Conservation (phyloP, 257 asterid species). For the Striga asiatica region DNA sequence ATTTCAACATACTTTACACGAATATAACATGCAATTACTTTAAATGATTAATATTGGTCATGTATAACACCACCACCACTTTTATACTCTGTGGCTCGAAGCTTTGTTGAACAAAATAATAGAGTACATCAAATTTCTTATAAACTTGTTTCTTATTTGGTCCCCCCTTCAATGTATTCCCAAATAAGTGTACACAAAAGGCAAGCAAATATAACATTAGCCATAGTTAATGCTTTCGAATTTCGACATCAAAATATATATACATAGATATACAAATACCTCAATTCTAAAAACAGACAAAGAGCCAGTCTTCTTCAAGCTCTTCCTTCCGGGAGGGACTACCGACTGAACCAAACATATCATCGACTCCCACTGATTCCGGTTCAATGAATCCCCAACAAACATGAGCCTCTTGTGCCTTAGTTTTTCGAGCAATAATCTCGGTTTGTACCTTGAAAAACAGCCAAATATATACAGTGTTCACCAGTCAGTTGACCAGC, state of each 20-base stretch:
- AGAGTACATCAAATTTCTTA: too few species aligned
- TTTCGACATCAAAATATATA: too few species aligned
- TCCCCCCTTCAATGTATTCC: background rate
- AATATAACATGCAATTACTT: too few species aligned
- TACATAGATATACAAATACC: too few species aligned
- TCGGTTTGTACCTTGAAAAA: slow-evolving; percentile 39
- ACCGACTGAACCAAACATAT: slow-evolving; percentile 37
- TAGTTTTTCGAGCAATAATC: slow-evolving; percentile 41
- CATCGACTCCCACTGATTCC: background rate
- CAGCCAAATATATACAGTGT: background rate
- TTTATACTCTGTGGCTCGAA: too few species aligned
- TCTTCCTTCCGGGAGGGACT: slow-evolving; percentile 38
- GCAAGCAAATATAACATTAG: too few species aligned
- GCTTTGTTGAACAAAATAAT: too few species aligned
- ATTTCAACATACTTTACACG: background rate
- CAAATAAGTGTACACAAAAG: background rate
- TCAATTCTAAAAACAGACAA: slow-evolving; percentile 52
- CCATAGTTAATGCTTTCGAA: too few species aligned
- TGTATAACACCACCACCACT: too few species aligned
- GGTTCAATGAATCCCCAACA: background rate
- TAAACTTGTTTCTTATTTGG: background rate
- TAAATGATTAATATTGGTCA: too few species aligned
- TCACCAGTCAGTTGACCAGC: background rate
- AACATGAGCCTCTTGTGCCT: slow-evolving; percentile 18
- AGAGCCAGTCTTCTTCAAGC: slow-evolving; percentile 57